Evolutionary conservation across 176 grass and related monocot species (phyloP).

Genomic region (bread wheat (Triticum aestivum)): DNA sequence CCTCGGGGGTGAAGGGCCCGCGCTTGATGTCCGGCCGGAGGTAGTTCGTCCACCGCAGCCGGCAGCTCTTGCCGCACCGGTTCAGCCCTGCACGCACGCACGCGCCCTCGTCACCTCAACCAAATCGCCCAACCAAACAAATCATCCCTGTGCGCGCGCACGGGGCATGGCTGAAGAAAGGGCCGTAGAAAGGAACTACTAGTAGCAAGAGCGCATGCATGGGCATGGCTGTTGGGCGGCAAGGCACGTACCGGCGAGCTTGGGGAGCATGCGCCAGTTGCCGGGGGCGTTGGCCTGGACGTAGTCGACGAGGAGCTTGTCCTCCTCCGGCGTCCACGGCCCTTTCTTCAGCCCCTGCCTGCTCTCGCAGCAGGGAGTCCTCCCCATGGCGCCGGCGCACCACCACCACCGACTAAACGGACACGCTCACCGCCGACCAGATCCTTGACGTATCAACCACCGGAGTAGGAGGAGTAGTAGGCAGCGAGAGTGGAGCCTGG

Average conservation of each 20-base stretch:
- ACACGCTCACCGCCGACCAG: neutral
- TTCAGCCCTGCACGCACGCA: constrained; percentile 60
- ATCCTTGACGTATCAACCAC: neutral
- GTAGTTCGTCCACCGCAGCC: constrained; percentile 99
- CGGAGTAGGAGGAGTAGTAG: neutral
- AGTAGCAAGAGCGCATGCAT: too few species aligned
- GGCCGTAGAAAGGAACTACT: too few species aligned
- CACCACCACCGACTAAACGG: neutral
- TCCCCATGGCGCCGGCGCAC: constrained; percentile 52
- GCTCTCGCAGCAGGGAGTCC: constrained; percentile 93
- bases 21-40: constrained; percentile 96
- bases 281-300: constrained; percentile 79
- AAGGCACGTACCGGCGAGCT: constrained; percentile 65
- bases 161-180: neutral
- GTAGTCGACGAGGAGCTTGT: constrained; percentile 89
- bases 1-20: constrained; percentile 81
- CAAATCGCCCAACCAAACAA: neutral
- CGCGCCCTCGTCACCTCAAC: neutral
- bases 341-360: constrained; percentile 87
- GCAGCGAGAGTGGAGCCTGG: neutral
- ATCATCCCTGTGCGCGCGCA: too few species aligned
- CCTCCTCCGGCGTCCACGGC: constrained; percentile 93
- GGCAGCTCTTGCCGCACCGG: constrained; percentile 97
- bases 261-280: constrained; percentile 87
- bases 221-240: neutral